phyloP scores from a whole-genome alignment of 495 filamentous ascomycete species.

The Neurospora sp. region DNA sequence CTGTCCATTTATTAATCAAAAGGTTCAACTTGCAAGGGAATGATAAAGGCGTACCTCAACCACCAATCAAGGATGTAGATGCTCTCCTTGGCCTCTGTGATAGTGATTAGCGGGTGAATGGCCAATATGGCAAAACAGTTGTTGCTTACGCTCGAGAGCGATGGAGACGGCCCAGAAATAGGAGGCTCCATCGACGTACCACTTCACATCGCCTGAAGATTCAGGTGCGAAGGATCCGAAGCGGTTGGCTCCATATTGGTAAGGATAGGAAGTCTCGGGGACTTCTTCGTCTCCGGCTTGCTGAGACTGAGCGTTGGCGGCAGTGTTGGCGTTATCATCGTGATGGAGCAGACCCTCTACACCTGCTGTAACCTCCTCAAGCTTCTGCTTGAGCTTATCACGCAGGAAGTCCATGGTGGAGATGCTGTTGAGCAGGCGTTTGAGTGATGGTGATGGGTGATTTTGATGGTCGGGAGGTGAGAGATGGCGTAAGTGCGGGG shows the following conservation, averaged over 20 bases:
- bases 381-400: slow-evolving; percentile 9
- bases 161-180: slow-evolving; percentile 87
- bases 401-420: slow-evolving; percentile 10
- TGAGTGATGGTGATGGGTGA: not conserved
- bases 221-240: slow-evolving; percentile 81
- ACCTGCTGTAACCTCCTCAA: not conserved
- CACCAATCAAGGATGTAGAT: slow-evolving; percentile 97
- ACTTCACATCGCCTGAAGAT: slow-evolving; percentile 83
- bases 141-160: slow-evolving; percentile 54
- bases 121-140: not conserved
- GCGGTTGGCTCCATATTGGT: slow-evolving; percentile 45
- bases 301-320: not conserved
- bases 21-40: not conserved
- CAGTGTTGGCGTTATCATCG: not conserved
- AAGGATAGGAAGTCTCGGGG: slow-evolving; percentile 4
- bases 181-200: slow-evolving; percentile 86
- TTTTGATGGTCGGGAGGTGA: not conserved
- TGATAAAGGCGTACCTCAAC: slow-evolving; percentile 41
- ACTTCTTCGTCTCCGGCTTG: not conserved
- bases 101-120: slow-evolving; percentile 11
- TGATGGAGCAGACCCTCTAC: not conserved
- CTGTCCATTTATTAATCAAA: slow-evolving; percentile 12
- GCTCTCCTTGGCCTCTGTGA: slow-evolving; percentile 56
- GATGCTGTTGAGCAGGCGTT: not conserved
- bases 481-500: not conserved